These are phyloP conservation scores for Thraustochytrium striatum DNA, from an alignment of 352 stramenopile species.

Conservation along the genomic window DNA sequence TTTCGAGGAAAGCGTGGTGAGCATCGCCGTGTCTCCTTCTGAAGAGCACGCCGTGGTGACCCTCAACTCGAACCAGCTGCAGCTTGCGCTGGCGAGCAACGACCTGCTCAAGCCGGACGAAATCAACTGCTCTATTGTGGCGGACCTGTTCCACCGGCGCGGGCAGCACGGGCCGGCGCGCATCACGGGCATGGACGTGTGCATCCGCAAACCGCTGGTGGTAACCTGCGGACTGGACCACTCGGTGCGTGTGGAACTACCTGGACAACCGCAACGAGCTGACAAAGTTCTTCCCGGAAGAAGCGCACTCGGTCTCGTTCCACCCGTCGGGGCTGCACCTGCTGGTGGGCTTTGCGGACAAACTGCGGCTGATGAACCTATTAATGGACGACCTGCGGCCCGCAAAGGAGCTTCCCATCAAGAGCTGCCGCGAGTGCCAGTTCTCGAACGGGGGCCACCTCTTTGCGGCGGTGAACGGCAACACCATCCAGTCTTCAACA, in stretches of 20 bases:
- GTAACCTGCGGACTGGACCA: slow-evolving; percentile 81
- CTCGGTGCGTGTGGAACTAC: slow-evolving; percentile 89
- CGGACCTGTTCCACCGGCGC: slow-evolving; percentile 10
- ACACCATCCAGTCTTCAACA: slow-evolving; percentile 85
- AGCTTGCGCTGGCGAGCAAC: slow-evolving; percentile 26
- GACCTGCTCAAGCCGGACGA: slow-evolving; percentile 45
- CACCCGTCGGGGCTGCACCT: slow-evolving; percentile 78
- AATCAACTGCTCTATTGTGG: slow-evolving; percentile 27
- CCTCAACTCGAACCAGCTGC: background rate
- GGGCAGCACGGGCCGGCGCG: background rate
- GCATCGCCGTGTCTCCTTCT: slow-evolving; percentile 14
- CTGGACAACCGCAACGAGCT: slow-evolving; percentile 81
- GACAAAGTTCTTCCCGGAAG: slow-evolving; percentile 82
- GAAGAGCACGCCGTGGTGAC: slow-evolving; percentile 13
- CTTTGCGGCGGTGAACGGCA: slow-evolving; percentile 87
- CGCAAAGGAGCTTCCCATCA: slow-evolving; percentile 83
- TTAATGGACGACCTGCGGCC: slow-evolving; percentile 86
- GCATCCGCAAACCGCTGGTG: slow-evolving; percentile 80
- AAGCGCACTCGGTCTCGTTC: slow-evolving; percentile 76
- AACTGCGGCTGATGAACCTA: slow-evolving; percentile 86
- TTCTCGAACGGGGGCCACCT: slow-evolving; percentile 84
- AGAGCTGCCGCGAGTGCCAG: slow-evolving; percentile 78
- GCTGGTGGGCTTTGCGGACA: slow-evolving; percentile 85
- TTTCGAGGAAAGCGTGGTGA: background rate
- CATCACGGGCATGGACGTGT: slow-evolving; percentile 69